Conservation (phyloP, 78 protist species). For the Dictyostelium purpureum region DNA sequence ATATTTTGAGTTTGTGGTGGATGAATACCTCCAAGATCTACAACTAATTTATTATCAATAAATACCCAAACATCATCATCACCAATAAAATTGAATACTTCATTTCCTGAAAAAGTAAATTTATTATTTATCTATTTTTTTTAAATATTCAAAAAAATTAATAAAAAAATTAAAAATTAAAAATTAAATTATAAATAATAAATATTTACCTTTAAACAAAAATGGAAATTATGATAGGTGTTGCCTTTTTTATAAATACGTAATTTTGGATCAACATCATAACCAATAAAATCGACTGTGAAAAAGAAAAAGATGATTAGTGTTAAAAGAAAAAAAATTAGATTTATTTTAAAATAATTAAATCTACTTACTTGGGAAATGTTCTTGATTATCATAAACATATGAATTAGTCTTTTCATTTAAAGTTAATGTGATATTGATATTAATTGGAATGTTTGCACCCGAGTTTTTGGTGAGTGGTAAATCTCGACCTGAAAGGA, state of each 20-base stretch:
- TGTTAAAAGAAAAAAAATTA: no score
- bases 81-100: slow-evolving; percentile 53
- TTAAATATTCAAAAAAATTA: background rate
- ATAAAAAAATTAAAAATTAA: background rate
- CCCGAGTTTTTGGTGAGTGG: background rate
- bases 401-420: background rate
- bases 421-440: background rate
- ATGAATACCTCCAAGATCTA: slow-evolving; percentile 78
- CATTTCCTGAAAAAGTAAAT: slow-evolving; percentile 30
- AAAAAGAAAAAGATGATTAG: background rate
- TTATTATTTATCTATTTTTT: background rate
- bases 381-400: background rate
- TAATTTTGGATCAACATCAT: background rate
- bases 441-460: background rate
- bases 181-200: background rate
- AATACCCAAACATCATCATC: slow-evolving; percentile 76
- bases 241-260: background rate
- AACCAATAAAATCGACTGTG: slow-evolving; percentile 1
- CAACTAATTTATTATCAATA: slow-evolving; percentile 31
- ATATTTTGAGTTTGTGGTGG: background rate
- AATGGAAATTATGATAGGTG: slow-evolving; percentile 60
- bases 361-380: background rate
- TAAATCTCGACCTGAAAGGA: background rate
- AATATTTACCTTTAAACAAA: slow-evolving; percentile 26
- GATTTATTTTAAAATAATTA: background rate